Base-by-base conservation (phyloP, 2,329 filamentous ascomycete species). In the Aspergillus piperis region DNA sequence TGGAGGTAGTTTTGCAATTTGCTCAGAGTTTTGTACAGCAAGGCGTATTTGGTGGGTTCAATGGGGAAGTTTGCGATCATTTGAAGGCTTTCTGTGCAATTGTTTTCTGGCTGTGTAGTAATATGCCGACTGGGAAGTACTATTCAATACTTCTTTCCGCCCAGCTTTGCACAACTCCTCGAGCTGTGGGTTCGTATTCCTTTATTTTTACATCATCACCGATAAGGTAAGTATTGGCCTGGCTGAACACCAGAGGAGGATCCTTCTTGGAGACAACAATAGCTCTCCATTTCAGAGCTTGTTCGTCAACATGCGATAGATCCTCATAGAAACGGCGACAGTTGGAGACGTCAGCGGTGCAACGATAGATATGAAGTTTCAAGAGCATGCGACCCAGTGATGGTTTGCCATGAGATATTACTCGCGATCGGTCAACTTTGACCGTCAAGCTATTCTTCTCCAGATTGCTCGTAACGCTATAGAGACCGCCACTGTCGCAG, bases 231-330 rank as follows among this genome's bases (percentile, higher is more conserved):
- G 86, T 89, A 68, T 88, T 89, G 1, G 84, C 83, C 70, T 89
- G 86, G 41, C 87, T 85, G 73, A 87, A 88, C n/a, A 86, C 79
- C 71, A 85, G 81, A 60, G 82, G 82, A 69, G 85, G 84, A 3
- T 64, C 60, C 32, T 62, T 58, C 67, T 84, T 83, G 48, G 76
- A 75, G 58, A 88, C 69, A 5, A 89, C 85, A 21, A 83, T 82
- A 25, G 84, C 78, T 59, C 86, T 72, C 68, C 86, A 84, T 66
- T 79, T 64, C 71, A 86, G 66, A 76, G 75, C 84, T 50, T 83
- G 80, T 23, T 70, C 75, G 13, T 85, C 80, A 3, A 89, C 86
- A 11, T 70, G 72, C 0, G 84, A 86, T 42, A 88, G 82, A 3
- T 80, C 77, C 54, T 86, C 84, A 67, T 88, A 89, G 70, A 87